phyloP scores from a whole-genome alignment of 495 filamentous ascomycete species.

The Aspergillus baeticus region DNA sequence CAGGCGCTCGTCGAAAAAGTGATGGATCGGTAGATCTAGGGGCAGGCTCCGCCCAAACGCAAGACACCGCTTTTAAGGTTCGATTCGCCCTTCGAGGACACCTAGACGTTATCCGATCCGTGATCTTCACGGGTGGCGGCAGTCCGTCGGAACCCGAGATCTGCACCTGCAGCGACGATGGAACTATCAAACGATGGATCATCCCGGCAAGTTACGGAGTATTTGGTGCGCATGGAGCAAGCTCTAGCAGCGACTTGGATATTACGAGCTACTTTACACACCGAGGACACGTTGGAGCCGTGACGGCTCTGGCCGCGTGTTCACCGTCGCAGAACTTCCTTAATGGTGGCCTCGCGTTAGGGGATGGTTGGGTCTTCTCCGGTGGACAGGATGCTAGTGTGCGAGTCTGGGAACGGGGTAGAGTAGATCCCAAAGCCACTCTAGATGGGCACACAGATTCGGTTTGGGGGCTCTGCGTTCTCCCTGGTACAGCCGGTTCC shows the following conservation, averaged over 20 bases:
- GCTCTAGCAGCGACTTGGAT: slow-evolving; percentile 72
- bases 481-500: slow-evolving; percentile 77
- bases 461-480: slow-evolving; percentile 91
- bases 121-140: slow-evolving; percentile 94
- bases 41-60: slow-evolving; percentile 39
- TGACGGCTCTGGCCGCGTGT: slow-evolving; percentile 83
- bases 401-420: slow-evolving; percentile 88
- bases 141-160: slow-evolving; percentile 94
- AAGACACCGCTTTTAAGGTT: slow-evolving; percentile 79
- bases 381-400: slow-evolving; percentile 93
- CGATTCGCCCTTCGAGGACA: slow-evolving; percentile 90
- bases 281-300: slow-evolving; percentile 85
- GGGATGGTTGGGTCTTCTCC: slow-evolving; percentile 97
- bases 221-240: slow-evolving; percentile 50
- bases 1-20: slow-evolving; percentile 63
- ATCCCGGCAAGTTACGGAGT: slow-evolving; percentile 75
- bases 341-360: slow-evolving; percentile 78
- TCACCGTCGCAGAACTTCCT: slow-evolving; percentile 81
- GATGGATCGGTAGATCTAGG: slow-evolving; percentile 49
- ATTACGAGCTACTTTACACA: slow-evolving; percentile 93
- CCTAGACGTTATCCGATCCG: slow-evolving; percentile 86
- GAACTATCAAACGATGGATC: slow-evolving; percentile 93
- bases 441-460: slow-evolving; percentile 92
- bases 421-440: slow-evolving; percentile 94
- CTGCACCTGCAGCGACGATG: slow-evolving; percentile 94